Conservation (phyloP, 2,329 filamentous ascomycete species). For the Stemphylium beticola region DNA sequence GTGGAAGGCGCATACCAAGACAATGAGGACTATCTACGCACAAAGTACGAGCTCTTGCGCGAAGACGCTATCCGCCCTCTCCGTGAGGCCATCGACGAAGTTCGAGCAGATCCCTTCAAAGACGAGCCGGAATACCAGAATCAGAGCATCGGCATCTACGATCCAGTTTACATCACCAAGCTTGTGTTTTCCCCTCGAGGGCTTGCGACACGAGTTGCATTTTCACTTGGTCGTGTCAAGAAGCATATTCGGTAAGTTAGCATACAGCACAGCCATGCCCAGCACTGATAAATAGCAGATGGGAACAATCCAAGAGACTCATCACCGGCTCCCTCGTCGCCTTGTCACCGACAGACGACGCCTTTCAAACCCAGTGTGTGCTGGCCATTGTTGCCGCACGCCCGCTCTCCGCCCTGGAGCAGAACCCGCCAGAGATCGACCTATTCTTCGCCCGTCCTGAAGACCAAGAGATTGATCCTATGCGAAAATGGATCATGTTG, state of each 20-base stretch:
- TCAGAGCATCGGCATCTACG: slow-evolving; percentile 46
- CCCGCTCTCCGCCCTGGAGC: slow-evolving; percentile 66
- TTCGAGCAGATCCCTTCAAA: slow-evolving; percentile 26
- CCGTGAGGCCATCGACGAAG: slow-evolving; percentile 66
- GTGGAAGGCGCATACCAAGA: slow-evolving; percentile 61
- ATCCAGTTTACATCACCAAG: slow-evolving; percentile 68
- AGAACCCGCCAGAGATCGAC: slow-evolving; percentile 74
- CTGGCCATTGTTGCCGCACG: slow-evolving; percentile 76
- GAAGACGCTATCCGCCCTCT: slow-evolving; percentile 76
- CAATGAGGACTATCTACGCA: slow-evolving; percentile 70
- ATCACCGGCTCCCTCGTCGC: slow-evolving; percentile 63
- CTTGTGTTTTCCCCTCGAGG: slow-evolving; percentile 69
- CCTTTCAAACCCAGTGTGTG: slow-evolving; percentile 69
- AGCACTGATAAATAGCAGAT: slow-evolving; percentile 45
- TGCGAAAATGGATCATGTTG: slow-evolving; percentile 76
- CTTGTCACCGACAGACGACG: slow-evolving; percentile 62
- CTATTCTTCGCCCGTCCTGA: slow-evolving; percentile 70
- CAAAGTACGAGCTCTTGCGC: slow-evolving; percentile 76
- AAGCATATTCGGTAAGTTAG: slow-evolving; percentile 62
- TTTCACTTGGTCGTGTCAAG: slow-evolving; percentile 69
- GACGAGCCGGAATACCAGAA: slow-evolving; percentile 59
- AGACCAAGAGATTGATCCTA: slow-evolving; percentile 72
- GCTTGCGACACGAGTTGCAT: slow-evolving; percentile 70
- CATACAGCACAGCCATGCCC: neutral
- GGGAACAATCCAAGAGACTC: slow-evolving; percentile 67